Base-by-base conservation (phyloP, 2,329 filamentous ascomycete species). In the Paraconiothyrium brasiliense region DNA sequence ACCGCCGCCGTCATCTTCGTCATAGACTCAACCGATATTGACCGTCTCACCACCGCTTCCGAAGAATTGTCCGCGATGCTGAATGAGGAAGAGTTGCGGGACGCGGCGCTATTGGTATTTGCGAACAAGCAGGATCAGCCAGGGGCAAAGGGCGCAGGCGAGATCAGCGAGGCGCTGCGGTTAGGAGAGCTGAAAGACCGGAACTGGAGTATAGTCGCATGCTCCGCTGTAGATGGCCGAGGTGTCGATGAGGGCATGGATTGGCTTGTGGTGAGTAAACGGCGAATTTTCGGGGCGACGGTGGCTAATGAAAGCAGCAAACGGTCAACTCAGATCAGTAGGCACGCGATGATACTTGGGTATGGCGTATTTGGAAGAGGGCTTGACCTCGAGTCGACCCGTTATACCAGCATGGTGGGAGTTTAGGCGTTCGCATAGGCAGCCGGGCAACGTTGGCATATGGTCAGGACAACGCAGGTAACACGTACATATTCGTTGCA, bases 51-150 rank as follows among this genome's bases (percentile, higher is more conserved):
- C 68, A 99, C 94, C 22, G 95, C 95, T 3, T 90, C 93, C 2
- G 95, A 98, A 77, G 95, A 99, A 81, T 83, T 99, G 59, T 87
- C 90, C 60, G 92, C 94, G 16, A 99, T 99, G 95, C 82, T 99
- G 66, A 96, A 96, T 76, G 95, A 99, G 81, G 95, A 98, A 68
- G 94, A 99, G 81, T 86, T 99, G 58, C 92, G 93, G 76, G 95
- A 98, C 75, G 94, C 95, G 13, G 90, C 93, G 24, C 83, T 99
- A 58, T 83, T 99, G 58, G 95, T 99, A 11, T 99, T 98, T 80
- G 95, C 95, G 74, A 99, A 99, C 83, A 99, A 99, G 84, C 95
- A 99, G 80, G 95, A 99, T 82, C 93, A 98, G 80, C 94, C 94
- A 1, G 95, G 95, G 20, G 94, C 95, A 52, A 97, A 97, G 82